Percentiles rank a stretch among this genome's conserved stretches.
These are phyloP conservation scores for Liquidambar formosana DNA, from an alignment of 164 flowering plant genomes.

Conservation along the genomic window DNA sequence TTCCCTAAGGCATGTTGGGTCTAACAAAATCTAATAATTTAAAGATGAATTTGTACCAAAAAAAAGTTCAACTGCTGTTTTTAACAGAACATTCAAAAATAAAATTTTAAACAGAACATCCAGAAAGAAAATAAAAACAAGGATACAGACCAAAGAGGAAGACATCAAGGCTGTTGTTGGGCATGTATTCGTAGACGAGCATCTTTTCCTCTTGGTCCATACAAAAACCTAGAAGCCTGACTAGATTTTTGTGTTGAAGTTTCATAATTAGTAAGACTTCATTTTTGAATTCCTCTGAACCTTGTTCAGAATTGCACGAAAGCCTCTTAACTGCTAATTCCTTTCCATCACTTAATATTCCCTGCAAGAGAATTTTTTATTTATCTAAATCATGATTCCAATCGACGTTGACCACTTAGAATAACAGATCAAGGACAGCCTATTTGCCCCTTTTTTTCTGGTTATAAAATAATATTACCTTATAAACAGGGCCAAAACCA, in stretches of 20 bases:
- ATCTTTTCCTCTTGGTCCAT: slow-evolving; percentile 30
- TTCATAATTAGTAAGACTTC: slow-evolving; percentile 29
- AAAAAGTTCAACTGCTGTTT: too few relatives aligned
- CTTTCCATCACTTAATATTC: slow-evolving; percentile 21
- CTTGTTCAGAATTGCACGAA: slow-evolving; percentile 17
- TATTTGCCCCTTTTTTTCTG: background rate
- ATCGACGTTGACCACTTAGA: too few relatives aligned
- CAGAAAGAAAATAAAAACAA: background rate
- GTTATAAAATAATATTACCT: slow-evolving; percentile 26
- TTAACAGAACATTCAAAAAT: too few relatives aligned
- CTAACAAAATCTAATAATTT: too few relatives aligned
- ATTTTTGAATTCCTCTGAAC: slow-evolving; percentile 18
- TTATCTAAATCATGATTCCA: too few relatives aligned
- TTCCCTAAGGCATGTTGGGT: background rate
- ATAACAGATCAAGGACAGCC: too few relatives aligned
- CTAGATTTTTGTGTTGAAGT: slow-evolving; percentile 41
- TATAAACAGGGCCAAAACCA: slow-evolving; percentile 50
- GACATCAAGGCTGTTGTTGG: slow-evolving; percentile 42
- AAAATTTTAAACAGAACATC: too few relatives aligned
- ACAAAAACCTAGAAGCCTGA: slow-evolving; percentile 38
- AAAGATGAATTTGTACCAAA: too few relatives aligned
- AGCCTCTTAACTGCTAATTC: slow-evolving; percentile 33
- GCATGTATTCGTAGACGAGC: slow-evolving; percentile 38
- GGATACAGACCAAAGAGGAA: slow-evolving; percentile 34
- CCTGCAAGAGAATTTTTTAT: slow-evolving; percentile 17